A percentile compares a stretch with the other conserved stretches of the same genome.
Conservation (phyloP, 176 grass and related monocot species). For the Chrysopogon serrulatus region DNA sequence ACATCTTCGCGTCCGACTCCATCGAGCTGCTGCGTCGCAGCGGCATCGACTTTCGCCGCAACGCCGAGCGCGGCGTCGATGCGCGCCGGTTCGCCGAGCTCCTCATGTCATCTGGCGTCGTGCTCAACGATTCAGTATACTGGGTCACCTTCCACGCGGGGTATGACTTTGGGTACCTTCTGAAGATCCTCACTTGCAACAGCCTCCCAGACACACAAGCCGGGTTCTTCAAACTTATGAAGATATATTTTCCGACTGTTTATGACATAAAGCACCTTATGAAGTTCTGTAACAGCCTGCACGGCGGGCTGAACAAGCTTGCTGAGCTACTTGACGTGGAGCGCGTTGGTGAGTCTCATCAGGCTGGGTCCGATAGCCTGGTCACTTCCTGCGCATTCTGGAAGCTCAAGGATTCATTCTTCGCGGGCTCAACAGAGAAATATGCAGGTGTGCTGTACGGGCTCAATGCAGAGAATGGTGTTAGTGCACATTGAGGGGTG, state of each 20-base stretch:
- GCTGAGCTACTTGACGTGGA: conserved; percentile 90
- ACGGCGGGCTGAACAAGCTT: conserved; percentile 92
- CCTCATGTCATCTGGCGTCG: conserved; percentile 90
- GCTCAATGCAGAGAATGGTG: conserved; percentile 79
- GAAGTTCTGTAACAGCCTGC: conserved; percentile 98
- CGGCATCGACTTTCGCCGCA: conserved; percentile 82
- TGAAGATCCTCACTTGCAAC: conserved; percentile 84
- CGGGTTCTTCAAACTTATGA: conserved; percentile 76
- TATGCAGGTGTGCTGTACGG: conserved; percentile 97
- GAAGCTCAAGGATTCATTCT: conserved; percentile 87
- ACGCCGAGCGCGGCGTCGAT: conserved; percentile 68
- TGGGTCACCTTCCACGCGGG: conserved; percentile 97
- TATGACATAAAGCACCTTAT: conserved; percentile 98
- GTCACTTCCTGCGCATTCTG: conserved; percentile 78
- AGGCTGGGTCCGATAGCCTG: conserved; percentile 90
- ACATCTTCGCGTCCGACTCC: conserved; percentile 78
- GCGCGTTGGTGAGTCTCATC: conserved; percentile 90
- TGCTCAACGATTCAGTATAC: conserved; percentile 81
- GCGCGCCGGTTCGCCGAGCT: conserved; percentile 70
- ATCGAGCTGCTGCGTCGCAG: conserved; percentile 91
- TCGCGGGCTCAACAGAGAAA: conserved; percentile 75
- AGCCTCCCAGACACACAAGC: conserved; percentile 77
- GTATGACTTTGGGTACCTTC: conserved; percentile 90
- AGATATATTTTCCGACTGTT: conserved; percentile 86
- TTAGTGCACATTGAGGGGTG: conserved; percentile 60